Conservation (phyloP, 345 rosid genomes). For the Populus alba region DNA sequence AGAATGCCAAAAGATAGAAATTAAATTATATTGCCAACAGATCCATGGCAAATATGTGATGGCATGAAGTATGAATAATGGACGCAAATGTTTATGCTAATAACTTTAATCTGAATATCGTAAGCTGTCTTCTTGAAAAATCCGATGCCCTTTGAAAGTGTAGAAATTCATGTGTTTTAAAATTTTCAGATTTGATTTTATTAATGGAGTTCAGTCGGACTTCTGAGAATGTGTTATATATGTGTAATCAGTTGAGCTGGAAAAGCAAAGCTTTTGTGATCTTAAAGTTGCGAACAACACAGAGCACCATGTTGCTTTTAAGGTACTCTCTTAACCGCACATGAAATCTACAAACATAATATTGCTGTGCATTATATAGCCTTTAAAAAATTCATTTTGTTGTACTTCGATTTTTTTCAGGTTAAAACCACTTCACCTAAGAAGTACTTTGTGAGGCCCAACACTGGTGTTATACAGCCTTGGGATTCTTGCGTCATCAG, state of each 20-base stretch:
- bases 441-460: conserved; percentile 97
- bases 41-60: not conserved
- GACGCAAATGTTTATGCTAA: not conserved
- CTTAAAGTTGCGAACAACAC: conserved; percentile 72
- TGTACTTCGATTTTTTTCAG: conserved; percentile 30
- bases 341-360: not conserved
- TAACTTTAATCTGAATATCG: not conserved
- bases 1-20: not conserved
- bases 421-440: conserved; percentile 97
- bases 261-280: conserved; percentile 64
- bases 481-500: conserved; percentile 68
- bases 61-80: not conserved
- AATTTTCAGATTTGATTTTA: not conserved
- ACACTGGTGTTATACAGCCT: conserved; percentile 77
- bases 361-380: not conserved
- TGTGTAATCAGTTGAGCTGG: conserved; percentile 61
- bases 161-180: not conserved
- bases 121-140: not conserved
- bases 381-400: not conserved
- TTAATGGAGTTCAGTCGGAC: conserved; percentile 1
- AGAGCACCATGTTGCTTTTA: conserved; percentile 74
- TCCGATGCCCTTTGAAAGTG: not conserved
- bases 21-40: not conserved
- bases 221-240: conserved; percentile 14
- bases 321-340: conserved; percentile 36